These are phyloP conservation scores for Entamoeba histolytica DNA, from an alignment of 208 protist species.

Conservation along the genomic window DNA sequence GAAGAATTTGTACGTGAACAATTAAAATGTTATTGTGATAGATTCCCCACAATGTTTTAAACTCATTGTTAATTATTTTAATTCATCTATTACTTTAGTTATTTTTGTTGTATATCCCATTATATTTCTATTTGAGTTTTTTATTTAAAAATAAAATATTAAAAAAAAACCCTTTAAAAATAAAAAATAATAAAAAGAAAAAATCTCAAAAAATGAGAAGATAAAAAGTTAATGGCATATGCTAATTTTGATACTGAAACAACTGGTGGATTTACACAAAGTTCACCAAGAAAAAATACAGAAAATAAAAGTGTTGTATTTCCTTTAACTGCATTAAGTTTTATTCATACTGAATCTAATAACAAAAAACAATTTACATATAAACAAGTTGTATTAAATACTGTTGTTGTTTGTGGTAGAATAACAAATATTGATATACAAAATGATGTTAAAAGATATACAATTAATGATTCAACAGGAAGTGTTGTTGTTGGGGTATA, in stretches of 20 bases:
- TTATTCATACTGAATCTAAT: background rate
- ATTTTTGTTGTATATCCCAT: too few species aligned
- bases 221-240: background rate
- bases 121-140: too few species aligned
- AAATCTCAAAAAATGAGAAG: too few species aligned
- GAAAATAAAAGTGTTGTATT: background rate
- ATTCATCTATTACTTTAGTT: too few species aligned
- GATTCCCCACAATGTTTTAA: background rate
- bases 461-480: background rate
- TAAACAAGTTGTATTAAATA: background rate
- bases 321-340: background rate
- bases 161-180: too few species aligned
- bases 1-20: background rate
- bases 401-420: background rate
- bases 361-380: background rate
- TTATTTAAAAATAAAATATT: too few species aligned
- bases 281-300: background rate
- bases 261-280: background rate
- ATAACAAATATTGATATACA: background rate
- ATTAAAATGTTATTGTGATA: background rate
- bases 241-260: background rate
- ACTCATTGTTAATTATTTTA: too few species aligned
- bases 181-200: too few species aligned
- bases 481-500: background rate
- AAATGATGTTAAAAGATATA: background rate